Conservation (phyloP, 345 rosid species). For the Camelina neglecta region DNA sequence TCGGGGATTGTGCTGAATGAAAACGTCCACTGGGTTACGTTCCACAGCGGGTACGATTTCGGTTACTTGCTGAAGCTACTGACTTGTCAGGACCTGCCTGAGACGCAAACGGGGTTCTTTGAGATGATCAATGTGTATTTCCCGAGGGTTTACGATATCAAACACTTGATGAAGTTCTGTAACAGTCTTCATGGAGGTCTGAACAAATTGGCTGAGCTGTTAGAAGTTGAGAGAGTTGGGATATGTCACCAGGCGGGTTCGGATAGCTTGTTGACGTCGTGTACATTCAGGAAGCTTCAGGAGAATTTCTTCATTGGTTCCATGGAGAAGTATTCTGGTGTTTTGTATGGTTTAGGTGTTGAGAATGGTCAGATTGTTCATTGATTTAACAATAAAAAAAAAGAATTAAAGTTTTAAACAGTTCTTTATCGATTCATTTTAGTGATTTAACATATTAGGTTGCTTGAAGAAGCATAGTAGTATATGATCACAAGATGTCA, state of each 20-base stretch:
- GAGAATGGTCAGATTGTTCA: conserved; percentile 61
- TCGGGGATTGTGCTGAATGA: conserved; percentile 80
- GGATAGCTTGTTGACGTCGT: conserved; percentile 78
- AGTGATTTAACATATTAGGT: background rate
- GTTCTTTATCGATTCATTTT: background rate
- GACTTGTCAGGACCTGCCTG: conserved; percentile 65
- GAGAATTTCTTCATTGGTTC: conserved; percentile 70
- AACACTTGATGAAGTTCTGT: conserved; percentile 75
- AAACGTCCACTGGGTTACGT: conserved; percentile 75
- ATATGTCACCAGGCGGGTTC: conserved; percentile 84
- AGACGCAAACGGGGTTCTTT: conserved; percentile 56
- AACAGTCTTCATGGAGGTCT: conserved; percentile 79
- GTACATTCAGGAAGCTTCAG: conserved; percentile 73
- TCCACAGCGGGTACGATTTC: conserved; percentile 82
- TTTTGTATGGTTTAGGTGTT: conserved; percentile 74
- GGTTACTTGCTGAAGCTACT: conserved; percentile 77
- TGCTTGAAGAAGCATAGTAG: background rate
- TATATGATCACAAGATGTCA: background rate
- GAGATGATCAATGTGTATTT: conserved; percentile 58
- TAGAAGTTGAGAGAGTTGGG: conserved; percentile 74
- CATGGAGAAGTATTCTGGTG: conserved; percentile 68
- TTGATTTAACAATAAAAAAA: conserved; percentile 17
- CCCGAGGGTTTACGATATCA: conserved; percentile 68
- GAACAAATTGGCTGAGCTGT: conserved; percentile 72
- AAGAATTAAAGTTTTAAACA: no score